These are phyloP conservation scores for Xerocomus amazonicus DNA, from an alignment of 1,284 basidiomycete genomes.

Conservation along the genomic window DNA sequence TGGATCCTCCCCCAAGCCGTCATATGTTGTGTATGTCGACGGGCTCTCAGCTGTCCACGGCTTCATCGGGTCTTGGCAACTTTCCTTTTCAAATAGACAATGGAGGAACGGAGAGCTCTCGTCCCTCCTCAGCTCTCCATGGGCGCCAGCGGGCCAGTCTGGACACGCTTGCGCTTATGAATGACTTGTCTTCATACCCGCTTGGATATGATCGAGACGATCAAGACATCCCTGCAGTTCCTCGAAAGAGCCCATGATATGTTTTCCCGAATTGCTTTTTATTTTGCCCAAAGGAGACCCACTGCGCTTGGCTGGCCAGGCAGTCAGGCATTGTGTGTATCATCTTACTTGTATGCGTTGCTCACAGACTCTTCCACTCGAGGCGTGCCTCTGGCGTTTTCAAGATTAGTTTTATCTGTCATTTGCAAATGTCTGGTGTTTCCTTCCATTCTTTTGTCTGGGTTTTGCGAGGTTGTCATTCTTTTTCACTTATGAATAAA, in stretches of 20 bases:
- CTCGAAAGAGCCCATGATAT: conserved; percentile 27
- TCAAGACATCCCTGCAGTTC: conserved; percentile 31
- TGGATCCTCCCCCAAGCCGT: conserved; percentile 50
- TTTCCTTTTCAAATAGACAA: conserved; percentile 83
- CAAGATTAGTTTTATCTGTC: conserved; percentile 5
- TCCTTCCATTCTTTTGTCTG: conserved; percentile 6
- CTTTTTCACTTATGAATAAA: conserved; percentile 21
- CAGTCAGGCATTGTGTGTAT: conserved; percentile 26
- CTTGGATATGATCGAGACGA: conserved; percentile 62
- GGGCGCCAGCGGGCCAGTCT: conserved; percentile 69
- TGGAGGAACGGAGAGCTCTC: conserved; percentile 33
- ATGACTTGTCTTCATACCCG: conserved; percentile 75
- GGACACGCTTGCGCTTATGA: conserved; percentile 76
- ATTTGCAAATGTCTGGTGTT: not conserved
- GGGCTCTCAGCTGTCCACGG: conserved; percentile 66
- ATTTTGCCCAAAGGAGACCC: conserved; percentile 10
- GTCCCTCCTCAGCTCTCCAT: conserved; percentile 23
- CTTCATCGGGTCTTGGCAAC: conserved; percentile 68
- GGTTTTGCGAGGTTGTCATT: conserved; percentile 10
- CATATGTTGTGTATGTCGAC: conserved; percentile 64
- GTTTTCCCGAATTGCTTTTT: conserved; percentile 1
- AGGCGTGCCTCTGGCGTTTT: conserved; percentile 5
- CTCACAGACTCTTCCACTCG: conserved; percentile 9
- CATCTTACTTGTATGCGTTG: conserved; percentile 28
- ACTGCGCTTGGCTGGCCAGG: conserved; percentile 28